Base-by-base conservation (phyloP, 805 yeast species). In the Starmerella asiatica region DNA sequence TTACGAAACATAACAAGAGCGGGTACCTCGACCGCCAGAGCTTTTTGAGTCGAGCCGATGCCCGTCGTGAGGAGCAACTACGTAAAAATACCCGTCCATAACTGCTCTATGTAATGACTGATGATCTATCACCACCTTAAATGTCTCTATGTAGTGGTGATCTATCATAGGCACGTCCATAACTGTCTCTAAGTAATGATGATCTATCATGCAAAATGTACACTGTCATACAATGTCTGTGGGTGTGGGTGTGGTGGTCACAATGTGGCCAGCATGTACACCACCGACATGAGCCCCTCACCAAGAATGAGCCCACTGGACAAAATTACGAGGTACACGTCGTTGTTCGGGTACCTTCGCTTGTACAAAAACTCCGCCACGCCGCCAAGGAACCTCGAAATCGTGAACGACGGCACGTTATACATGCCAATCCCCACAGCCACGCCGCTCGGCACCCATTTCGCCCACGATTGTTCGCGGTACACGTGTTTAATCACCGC, bases 391-490 rank as follows among this genome's bases (percentile, higher is more conserved):
- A 91, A 88, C 51, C 98, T 67, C 1, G 97, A 97, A 34, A 88
- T 64, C 0, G 97, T 91, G 61, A 88, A 91, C 35, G 84, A 77
- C 3, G 98, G 97, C 0, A 86, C 70, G 57, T 91, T 91, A 59
- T 88, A 91, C 45, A 88, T 84, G 15, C 98, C 97, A 37, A 88
- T 80, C 1, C 98, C 98, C 15, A 86, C 95, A 2, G 98, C 96
- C 21, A 91, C 93, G 11, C 98, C 98, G 18, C 84, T 77, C 1
- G 98, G 98, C 21, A 88, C 61, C 61, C 70, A 82, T 2, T 67
- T 61, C 11, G 50, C 41, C 43, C 44, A 49, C 14, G 19, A 16
- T 18, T 19, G 17, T 18, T 37, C 38, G 19, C 35, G 31, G 27
- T 31, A 37, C 40, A 49, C 8, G 59, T 49, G 27, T 60, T 69